Evolutionary conservation across 2,329 filamentous ascomycete species (phyloP).

Genomic region (Ophiocordyceps australis): DNA sequence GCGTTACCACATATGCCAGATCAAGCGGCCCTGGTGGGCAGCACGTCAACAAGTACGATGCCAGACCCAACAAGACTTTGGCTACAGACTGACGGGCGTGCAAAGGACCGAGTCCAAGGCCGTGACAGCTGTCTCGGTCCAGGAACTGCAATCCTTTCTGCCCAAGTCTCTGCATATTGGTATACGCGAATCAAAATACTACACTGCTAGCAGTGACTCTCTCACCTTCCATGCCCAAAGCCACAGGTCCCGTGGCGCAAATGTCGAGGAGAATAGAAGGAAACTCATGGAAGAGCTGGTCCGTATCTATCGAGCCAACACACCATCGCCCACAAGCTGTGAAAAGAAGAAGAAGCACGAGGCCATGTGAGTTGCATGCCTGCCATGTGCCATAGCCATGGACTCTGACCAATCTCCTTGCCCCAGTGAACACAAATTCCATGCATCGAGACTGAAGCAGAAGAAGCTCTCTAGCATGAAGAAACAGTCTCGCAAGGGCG

Average conservation of each 20-base stretch:
- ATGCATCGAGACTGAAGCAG: slow-evolving; percentile 21
- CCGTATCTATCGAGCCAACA: slow-evolving; percentile 24
- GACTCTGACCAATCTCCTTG: not conserved
- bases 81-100: slow-evolving; percentile 14
- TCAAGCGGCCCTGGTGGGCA: slow-evolving; percentile 43
- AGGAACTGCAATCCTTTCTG: slow-evolving; percentile 23
- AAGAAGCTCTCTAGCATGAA: slow-evolving; percentile 32
- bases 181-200: slow-evolving; percentile 35
- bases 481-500: slow-evolving; percentile 27
- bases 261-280: slow-evolving; percentile 30
- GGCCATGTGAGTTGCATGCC: slow-evolving; percentile 18
- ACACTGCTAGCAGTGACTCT: slow-evolving; percentile 29
- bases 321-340: slow-evolving; percentile 25
- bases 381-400: not conserved
- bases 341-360: slow-evolving; percentile 30
- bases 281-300: slow-evolving; percentile 29
- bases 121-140: slow-evolving; percentile 30
- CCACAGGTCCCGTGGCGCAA: slow-evolving; percentile 30
- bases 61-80: not conserved
- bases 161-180: slow-evolving; percentile 26
- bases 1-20: slow-evolving; percentile 33
- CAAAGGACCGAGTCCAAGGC: slow-evolving; percentile 41
- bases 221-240: slow-evolving; percentile 37
- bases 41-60: slow-evolving; percentile 40
- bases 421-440: slow-evolving; percentile 24